Percentiles rank a stretch among this genome's conserved stretches.
Evolutionary conservation across 352 stramenopile genomes (phyloP).

Genomic region (Pythium aquatile): DNA sequence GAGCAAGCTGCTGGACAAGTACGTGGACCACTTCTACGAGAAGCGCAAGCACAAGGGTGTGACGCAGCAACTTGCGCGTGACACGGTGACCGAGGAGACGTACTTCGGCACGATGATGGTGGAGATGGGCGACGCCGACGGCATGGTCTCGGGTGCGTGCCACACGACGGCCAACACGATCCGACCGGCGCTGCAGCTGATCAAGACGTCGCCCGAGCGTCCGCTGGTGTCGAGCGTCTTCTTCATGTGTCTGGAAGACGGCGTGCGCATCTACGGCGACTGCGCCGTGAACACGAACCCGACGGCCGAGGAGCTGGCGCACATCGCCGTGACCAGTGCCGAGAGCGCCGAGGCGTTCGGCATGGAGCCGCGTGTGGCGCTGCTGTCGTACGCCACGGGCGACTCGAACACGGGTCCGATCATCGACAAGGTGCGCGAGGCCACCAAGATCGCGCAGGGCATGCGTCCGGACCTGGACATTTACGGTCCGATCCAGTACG

Average conservation of each 20-base stretch:
- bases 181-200: conserved; percentile 82
- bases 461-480: conserved; percentile 76
- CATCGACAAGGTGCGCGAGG: conserved; percentile 85
- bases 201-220: conserved; percentile 73
- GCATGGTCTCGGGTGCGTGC: conserved; percentile 82
- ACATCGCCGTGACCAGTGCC: conserved; percentile 78
- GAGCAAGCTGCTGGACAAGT: conserved; percentile 50
- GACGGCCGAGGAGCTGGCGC: conserved; percentile 63
- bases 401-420: conserved; percentile 77
- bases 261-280: conserved; percentile 82
- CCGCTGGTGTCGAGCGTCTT: conserved; percentile 83
- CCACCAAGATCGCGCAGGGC: conserved; percentile 62
- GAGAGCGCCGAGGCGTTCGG: conserved; percentile 76
- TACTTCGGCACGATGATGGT: conserved; percentile 89
- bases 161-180: conserved; percentile 90
- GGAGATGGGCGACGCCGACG: conserved; percentile 71
- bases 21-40: conserved; percentile 60
- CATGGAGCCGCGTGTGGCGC: conserved; percentile 76
- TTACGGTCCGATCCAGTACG: conserved; percentile 87
- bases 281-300: conserved; percentile 86
- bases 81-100: conserved; percentile 66
- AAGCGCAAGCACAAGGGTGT: conserved; percentile 87
- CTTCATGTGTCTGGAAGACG: conserved; percentile 86
- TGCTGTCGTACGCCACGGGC: conserved; percentile 83
- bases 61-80: conserved; percentile 47